Evolutionary conservation across 495 filamentous ascomycete species (phyloP), one percentile per base, ranked within the genome.

Genomic region (Venustampulla echinocandica): DNA sequence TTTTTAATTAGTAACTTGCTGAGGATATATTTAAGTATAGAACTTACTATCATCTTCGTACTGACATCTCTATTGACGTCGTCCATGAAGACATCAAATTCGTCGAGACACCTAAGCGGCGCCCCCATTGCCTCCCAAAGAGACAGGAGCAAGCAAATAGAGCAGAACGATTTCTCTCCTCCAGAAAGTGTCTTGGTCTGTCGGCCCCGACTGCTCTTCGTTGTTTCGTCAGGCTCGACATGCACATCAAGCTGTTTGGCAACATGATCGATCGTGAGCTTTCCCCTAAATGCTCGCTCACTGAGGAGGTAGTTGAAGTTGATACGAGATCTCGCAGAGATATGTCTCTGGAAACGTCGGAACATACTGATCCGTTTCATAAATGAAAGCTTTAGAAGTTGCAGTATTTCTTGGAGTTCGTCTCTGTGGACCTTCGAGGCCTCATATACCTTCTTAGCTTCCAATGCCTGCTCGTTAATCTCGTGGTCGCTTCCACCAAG

Each of bases 51-150:
- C 87, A 97, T 90, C 51, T 85, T 84, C 52, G 94, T 93, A 55
- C 85, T 90, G 56, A 93, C 84, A 43, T 86, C 88, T 35, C 92
- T 78, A 62, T 99, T 99, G 46, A 96, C 87, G 52, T 80, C 84
- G 57, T 99, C 92, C 92, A 99, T 99, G 68, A 94, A 99, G 32
- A 99, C 92, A 66, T 99, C 92, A 58, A 96, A 99, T 66, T 99
- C 92, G 64, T 99, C 92, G 39, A 99, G 74, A 59, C 93, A 97
- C 30, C 92, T 77, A 44, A 99, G 80, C 0, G 90, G 90, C 10
- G 85, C 87, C 5, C 90, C 90, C 90, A 99, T 97, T 32, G 92
- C 93, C 59, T 97, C 92, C 92, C 92, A 98, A 17, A 98, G 80
- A 15, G 86, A 76, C 22, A 99, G 71, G 30, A 99, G 68, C 43